Percentiles rank a stretch among this genome's conserved stretches.
Evolutionary conservation across 1,139 yeast species (phyloP).

Genomic region (Meyerozyma smithsonii): DNA sequence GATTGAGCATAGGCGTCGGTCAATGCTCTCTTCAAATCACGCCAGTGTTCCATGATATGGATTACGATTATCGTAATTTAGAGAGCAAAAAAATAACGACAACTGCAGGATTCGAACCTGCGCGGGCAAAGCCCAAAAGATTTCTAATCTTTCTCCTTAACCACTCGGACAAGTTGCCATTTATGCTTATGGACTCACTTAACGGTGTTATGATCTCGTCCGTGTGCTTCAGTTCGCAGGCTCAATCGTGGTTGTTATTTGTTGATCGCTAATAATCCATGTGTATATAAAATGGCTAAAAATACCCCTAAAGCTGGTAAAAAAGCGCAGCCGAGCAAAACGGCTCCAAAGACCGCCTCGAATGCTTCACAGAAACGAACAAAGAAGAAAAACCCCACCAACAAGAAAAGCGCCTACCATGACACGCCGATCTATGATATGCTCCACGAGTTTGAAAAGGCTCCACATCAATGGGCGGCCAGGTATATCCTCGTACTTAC

Average conservation of each 20-base stretch:
- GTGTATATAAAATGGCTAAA: neutral
- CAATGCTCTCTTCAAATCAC: neutral
- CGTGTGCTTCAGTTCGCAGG: no score
- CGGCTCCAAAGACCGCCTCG: neutral
- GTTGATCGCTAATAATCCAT: no score
- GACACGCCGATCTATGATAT: slow-evolving; percentile 38
- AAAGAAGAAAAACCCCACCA: neutral
- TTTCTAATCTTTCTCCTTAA: slow-evolving; percentile 35
- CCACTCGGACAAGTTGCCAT: slow-evolving; percentile 30
- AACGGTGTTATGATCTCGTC: no score
- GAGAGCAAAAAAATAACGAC: slow-evolving; percentile 19
- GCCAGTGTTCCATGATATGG: neutral
- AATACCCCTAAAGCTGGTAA: neutral
- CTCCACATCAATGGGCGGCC: slow-evolving; percentile 88
- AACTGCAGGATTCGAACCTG: slow-evolving; percentile 53
- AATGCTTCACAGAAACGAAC: neutral
- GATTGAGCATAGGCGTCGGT: neutral
- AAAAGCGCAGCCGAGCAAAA: neutral
- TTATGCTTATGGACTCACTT: neutral
- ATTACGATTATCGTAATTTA: no score
- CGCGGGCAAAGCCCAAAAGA: slow-evolving; percentile 50
- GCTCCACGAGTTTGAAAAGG: slow-evolving; percentile 41
- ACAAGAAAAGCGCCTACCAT: slow-evolving; percentile 12
- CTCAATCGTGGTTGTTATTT: neutral
- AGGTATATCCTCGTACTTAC: slow-evolving; percentile 71